Evolutionary conservation across 306 rosid species (phyloP).

Genomic region (Erythrophleum fordii): DNA sequence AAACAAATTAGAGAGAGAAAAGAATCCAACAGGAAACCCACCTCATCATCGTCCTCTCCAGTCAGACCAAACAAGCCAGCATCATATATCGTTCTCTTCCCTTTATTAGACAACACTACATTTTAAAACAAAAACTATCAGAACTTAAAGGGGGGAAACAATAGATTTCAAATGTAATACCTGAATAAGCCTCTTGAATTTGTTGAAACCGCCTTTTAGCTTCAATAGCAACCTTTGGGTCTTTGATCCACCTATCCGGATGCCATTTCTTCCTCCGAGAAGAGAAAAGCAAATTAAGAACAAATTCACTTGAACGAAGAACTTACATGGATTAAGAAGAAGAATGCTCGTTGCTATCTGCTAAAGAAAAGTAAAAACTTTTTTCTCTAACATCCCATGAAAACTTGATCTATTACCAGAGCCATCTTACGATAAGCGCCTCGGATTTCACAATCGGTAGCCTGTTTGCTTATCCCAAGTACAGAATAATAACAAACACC

Average conservation of each 20-base stretch:
- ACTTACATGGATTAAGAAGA: background rate
- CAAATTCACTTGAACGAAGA: background rate
- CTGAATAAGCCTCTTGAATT: slow-evolving; percentile 58
- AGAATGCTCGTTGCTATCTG: background rate
- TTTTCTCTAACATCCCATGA: background rate
- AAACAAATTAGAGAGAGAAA: background rate
- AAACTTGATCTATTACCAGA: slow-evolving; percentile 27
- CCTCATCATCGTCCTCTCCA: slow-evolving; percentile 53
- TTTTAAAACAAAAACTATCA: background rate
- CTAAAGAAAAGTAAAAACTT: background rate
- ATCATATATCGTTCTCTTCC: slow-evolving; percentile 49
- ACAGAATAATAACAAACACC: slow-evolving; percentile 40
- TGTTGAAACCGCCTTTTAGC: slow-evolving; percentile 48
- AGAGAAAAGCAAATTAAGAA: slow-evolving; percentile 9
- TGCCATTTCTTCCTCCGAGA: slow-evolving; percentile 45
- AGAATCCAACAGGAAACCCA: background rate
- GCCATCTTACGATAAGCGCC: slow-evolving; percentile 46
- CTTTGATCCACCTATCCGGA: slow-evolving; percentile 47
- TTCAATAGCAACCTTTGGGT: slow-evolving; percentile 43
- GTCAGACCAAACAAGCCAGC: slow-evolving; percentile 51
- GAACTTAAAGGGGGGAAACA: background rate
- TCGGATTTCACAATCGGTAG: slow-evolving; percentile 38
- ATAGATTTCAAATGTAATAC: slow-evolving; percentile 13
- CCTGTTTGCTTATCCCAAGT: slow-evolving; percentile 37
- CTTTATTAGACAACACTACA: slow-evolving; percentile 50